Evolutionary conservation across 805 yeast species (phyloP), one percentile per base, ranked within the genome.

Genomic region (Nakazawaea wickerhamii): DNA sequence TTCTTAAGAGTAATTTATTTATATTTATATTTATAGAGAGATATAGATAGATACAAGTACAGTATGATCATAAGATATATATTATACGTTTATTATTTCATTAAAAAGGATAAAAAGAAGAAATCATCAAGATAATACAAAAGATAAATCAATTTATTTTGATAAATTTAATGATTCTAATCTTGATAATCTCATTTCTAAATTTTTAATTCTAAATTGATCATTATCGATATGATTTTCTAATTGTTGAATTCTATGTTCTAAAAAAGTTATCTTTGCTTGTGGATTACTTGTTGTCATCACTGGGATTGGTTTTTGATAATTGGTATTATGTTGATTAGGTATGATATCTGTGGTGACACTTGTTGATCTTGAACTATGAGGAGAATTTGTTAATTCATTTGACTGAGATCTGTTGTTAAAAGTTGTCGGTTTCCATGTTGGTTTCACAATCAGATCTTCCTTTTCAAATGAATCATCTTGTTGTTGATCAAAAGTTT

Each of bases 141-240:
- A 30, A 30, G 32, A 10, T n/a, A 13, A 30, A 15, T 30, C 8
- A 15, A 15, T 28, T 28, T 28, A 11, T 31, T 14, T 17, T 13
- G 22, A 31, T 14, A 34, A 25, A n/a, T 17, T 21, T 15, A 27
- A 22, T 3, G 41, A 30, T 19, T 41, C 44, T 26, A 41, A 36
- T 18, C 31, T 28, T 25, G 30, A 15, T 10, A 35, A 30, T 18
- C 44, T 30, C 15, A 5, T 30, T 25, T 41, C 44, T 21, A 41
- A 14, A 22, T 36, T 21, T 11, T 32, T 21, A 9, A 35, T 36
- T 28, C 21, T 41, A 38, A 17, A 35, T 21, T 23, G 36, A 23
- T 41, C 44, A 19, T 14, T 25, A 22, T 41, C 44, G n/a, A 41
- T 23, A n/a, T 14, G 23, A 20, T 30, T 36, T 20, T 41, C 44